Percentiles rank a stretch among this genome's conserved stretches.
These are phyloP conservation scores for Lineolata rhizophorae DNA, from an alignment of 495 filamentous ascomycete species.

Conservation along the genomic window DNA sequence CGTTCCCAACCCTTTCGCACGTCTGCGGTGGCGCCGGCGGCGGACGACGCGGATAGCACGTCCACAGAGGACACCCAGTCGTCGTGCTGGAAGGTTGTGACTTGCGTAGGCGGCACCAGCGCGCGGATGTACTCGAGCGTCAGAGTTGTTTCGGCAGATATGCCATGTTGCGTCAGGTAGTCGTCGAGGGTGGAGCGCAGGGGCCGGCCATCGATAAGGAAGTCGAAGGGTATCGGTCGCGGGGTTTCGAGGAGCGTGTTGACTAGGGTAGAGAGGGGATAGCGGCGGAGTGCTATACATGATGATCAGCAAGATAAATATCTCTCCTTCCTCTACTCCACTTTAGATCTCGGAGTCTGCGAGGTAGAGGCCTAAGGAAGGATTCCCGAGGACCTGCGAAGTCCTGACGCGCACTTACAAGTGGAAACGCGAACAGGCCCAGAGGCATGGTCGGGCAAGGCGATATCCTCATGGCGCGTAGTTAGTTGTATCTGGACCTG, in stretches of 20 bases:
- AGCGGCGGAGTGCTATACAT: constrained; percentile 50
- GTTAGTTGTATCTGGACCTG: constrained; percentile 40
- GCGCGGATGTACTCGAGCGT: constrained; percentile 85
- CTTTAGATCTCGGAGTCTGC: too few species aligned
- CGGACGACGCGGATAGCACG: constrained; percentile 45
- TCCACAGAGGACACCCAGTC: constrained; percentile 95
- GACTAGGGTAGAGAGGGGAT: constrained; percentile 77
- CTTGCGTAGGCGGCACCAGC: constrained; percentile 64
- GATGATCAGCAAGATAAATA: too few species aligned
- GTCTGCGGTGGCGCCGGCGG: constrained; percentile 26
- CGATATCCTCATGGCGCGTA: constrained; percentile 34
- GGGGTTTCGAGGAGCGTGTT: constrained; percentile 71
- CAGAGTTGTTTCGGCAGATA: constrained; percentile 68
- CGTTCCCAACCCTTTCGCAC: constrained; percentile 32
- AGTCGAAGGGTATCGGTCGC: constrained; percentile 79
- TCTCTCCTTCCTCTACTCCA: too few species aligned
- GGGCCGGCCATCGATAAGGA: constrained; percentile 80
- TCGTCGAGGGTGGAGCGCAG: constrained; percentile 73
- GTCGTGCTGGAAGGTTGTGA: constrained; percentile 80
- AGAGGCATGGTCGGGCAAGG: constrained; percentile 35
- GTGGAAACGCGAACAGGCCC: constrained; percentile 43
- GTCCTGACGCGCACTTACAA: constrained; percentile 31
- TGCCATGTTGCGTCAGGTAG: constrained; percentile 64
- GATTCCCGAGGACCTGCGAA: too few species aligned
- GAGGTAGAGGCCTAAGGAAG: too few species aligned